Base-by-base conservation (phyloP, 1,139 yeast genomes). In the Pichia inconspicua region DNA sequence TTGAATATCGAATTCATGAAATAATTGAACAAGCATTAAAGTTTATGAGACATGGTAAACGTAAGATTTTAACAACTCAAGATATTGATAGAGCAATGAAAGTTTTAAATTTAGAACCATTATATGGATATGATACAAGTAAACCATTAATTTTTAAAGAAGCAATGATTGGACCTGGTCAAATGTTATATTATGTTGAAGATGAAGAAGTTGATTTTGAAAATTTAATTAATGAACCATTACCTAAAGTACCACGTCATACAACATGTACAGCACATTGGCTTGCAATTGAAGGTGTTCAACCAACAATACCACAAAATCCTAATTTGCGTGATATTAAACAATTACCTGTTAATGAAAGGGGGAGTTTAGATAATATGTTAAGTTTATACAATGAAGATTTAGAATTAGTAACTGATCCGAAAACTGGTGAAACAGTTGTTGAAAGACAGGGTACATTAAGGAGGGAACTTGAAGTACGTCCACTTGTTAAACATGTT, bases 211-310 rank as follows among this genome's bases (percentile, higher is more conserved):
- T 92, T 41, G 98, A 94, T 62, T 87, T 92, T 65, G 98, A 94
- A 64, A 88, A 88, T 62, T 73, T 94, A 54, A 86, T 94, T 58
- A 90, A 92, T 64, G 95, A 86, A 64, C 97, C 96, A 39, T 72
- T 94, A 53, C 99, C 99, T 7, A 87, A 85, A 60, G 96, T 94
- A 3, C 98, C 99, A 4, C 75, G 97, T 51, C 83, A 85, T 51
- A 82, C 95, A 1, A 82, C 96, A 0, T 90, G 86, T 64, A 88
- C 97, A 0, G 96, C 97, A 2, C 99, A 94, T 66, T 94, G 99
- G 98, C 74, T 94, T 40, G 97, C 98, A 0, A 87, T 94, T 50
- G 99, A 94, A 67, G 99, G 99, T 47, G 96, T 94, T 4, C 99
- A 94, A 63, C 98, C 99, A 1, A 84, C 94, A 46, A 92, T 94